phyloP scores from a whole-genome alignment of 2,329 filamentous ascomycete species.

The Aurifilum marmelostoma region DNA sequence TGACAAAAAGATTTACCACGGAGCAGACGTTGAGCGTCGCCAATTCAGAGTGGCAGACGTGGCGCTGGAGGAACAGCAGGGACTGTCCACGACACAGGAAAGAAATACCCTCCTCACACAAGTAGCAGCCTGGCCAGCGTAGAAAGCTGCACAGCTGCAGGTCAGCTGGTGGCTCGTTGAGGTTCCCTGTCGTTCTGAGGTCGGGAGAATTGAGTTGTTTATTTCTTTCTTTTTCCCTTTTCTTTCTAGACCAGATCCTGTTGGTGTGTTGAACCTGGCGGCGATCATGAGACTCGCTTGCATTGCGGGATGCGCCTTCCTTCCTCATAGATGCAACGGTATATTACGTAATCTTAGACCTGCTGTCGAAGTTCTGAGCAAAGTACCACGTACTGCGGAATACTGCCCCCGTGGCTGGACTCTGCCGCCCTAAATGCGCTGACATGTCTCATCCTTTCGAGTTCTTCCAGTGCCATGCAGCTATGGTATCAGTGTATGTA shows the following conservation, averaged over 20 bases:
- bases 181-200: neutral
- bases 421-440: neutral
- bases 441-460: neutral
- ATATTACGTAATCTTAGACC: neutral
- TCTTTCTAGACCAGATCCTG: neutral
- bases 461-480: neutral
- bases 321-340: neutral
- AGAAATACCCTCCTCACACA: constrained; percentile 6
- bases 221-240: neutral
- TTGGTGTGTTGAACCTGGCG: neutral
- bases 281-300: neutral
- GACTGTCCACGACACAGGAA: neutral
- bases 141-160: neutral
- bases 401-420: neutral
- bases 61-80: neutral
- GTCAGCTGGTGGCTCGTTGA: neutral
- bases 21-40: constrained; percentile 4
- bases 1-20: neutral
- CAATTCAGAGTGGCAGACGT: neutral
- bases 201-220: neutral
- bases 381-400: neutral
- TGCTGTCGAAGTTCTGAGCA: neutral
- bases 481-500: neutral
- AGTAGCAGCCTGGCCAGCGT: neutral
- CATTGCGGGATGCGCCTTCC: neutral